Percentiles rank a stretch among this genome's conserved stretches.
phyloP scores from a whole-genome alignment of 2,329 filamentous ascomycete species.

The Clonostachys chloroleuca region DNA sequence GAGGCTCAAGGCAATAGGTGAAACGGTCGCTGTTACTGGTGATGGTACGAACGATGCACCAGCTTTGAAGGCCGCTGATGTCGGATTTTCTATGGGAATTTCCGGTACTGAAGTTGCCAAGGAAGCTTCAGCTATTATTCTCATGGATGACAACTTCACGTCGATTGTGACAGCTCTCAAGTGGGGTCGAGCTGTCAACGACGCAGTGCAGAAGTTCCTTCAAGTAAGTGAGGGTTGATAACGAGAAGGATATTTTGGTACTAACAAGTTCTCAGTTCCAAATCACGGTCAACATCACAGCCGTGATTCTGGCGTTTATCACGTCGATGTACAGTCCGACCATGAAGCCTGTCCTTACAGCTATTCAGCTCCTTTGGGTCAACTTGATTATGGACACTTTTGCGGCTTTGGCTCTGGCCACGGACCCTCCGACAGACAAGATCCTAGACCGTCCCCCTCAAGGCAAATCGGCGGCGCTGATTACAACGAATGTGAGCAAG shows the following conservation, averaged over 20 bases:
- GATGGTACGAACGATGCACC: constrained; percentile 66
- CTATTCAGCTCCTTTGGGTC: constrained; percentile 62
- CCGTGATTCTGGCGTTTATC: constrained; percentile 60
- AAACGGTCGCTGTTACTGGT: constrained; percentile 60
- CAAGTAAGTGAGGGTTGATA: constrained; percentile 32
- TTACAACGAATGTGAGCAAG: constrained; percentile 47
- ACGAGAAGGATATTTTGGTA: neutral
- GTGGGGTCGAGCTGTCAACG: constrained; percentile 67
- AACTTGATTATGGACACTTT: constrained; percentile 70
- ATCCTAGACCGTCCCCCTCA: constrained; percentile 51
- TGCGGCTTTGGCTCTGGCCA: constrained; percentile 60
- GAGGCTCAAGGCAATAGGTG: constrained; percentile 47
- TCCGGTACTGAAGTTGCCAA: constrained; percentile 64
- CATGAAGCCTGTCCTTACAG: constrained; percentile 56
- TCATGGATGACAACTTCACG: constrained; percentile 63
- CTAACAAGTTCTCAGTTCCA: constrained; percentile 38
- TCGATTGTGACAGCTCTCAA: constrained; percentile 64
- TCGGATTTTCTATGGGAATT: constrained; percentile 66
- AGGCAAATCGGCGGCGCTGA: constrained; percentile 65
- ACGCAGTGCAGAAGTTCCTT: constrained; percentile 64
- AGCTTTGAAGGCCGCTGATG: constrained; percentile 60
- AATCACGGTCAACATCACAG: constrained; percentile 68
- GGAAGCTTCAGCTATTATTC: constrained; percentile 64
- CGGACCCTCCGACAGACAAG: constrained; percentile 53
- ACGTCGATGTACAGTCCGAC: constrained; percentile 53